Percentiles rank a stretch among this genome's conserved stretches.
Conservation (phyloP, 805 yeast species). For the Candida vaughaniae region DNA sequence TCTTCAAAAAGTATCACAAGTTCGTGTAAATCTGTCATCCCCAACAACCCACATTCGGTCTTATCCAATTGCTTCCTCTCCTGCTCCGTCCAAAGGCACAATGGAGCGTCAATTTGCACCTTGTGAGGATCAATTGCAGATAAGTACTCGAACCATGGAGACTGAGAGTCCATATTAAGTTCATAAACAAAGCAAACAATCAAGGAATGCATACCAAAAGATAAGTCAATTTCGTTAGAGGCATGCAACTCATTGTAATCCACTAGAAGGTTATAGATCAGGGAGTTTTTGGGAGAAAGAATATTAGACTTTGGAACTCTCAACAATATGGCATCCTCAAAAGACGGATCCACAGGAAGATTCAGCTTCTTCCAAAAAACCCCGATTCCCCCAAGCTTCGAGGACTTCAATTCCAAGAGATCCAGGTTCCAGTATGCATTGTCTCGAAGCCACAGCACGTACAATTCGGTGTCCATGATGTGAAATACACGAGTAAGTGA, state of each 20-base stretch:
- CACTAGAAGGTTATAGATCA: constrained; percentile 61
- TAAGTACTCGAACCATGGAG: constrained; percentile 82
- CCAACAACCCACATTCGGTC: constrained; percentile 61
- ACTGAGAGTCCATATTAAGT: constrained; percentile 47
- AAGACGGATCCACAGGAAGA: constrained; percentile 18
- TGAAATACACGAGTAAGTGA: no score
- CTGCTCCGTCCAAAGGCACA: constrained; percentile 61
- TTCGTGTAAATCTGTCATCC: constrained; percentile 53
- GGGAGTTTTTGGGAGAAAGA: constrained; percentile 57
- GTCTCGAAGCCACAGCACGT: constrained; percentile 51
- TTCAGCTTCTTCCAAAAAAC: constrained; percentile 51
- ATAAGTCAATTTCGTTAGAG: constrained; percentile 32
- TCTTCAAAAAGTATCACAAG: constrained; percentile 38
- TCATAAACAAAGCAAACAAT: constrained; percentile 75
- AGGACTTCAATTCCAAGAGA: constrained; percentile 12
- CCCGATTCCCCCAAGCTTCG: constrained; percentile 63
- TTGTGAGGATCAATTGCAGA: constrained; percentile 45
- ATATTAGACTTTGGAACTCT: constrained; percentile 63
- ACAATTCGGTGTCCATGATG: background rate
- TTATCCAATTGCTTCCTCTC: constrained; percentile 52
- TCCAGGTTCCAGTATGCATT: constrained; percentile 53
- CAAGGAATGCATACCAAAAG: constrained; percentile 60
- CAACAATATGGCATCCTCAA: constrained; percentile 33
- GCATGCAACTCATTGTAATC: constrained; percentile 40
- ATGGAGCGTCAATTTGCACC: constrained; percentile 43